These are phyloP conservation scores for Escovopsis sp. DNA, from an alignment of 2,329 filamentous ascomycete species.

Conservation along the genomic window DNA sequence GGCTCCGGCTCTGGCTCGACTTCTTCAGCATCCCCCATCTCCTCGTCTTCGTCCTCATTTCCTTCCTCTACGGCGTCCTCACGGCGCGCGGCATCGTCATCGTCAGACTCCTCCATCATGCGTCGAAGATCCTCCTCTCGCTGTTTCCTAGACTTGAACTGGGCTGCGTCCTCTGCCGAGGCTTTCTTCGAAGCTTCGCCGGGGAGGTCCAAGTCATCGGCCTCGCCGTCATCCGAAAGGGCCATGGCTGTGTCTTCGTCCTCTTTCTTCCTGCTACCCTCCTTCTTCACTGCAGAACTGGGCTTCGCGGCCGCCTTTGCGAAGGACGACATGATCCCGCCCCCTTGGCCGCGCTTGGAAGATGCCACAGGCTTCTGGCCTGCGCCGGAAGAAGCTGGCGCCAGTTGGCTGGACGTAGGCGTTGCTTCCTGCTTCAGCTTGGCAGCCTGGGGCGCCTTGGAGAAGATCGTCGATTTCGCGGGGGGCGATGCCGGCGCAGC, in stretches of 20 bases:
- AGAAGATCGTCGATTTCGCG: conserved; percentile 3
- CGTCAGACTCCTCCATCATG: conserved; percentile 36
- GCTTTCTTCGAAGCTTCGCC: conserved; percentile 10
- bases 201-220: conserved; percentile 21
- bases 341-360: conserved; percentile 42
- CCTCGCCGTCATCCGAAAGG: conserved; percentile 25
- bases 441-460: conserved; percentile 5
- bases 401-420: conserved; percentile 10
- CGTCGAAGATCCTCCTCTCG: conserved; percentile 23
- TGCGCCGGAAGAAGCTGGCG: conserved; percentile 12
- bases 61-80: conserved; percentile 23
- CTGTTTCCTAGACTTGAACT: conserved; percentile 17
- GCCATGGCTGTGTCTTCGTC: conserved; percentile 12
- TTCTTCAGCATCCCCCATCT: conserved; percentile 25
- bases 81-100: conserved; percentile 40
- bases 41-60: conserved; percentile 22
- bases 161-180: conserved; percentile 10
- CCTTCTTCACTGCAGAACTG: conserved; percentile 25
- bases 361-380: conserved; percentile 21
- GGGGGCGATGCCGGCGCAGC: conserved; percentile 6
- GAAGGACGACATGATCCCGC: conserved; percentile 63
- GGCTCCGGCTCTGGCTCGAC: conserved; percentile 23
- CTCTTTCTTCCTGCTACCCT: conserved; percentile 7
- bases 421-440: conserved; percentile 18
- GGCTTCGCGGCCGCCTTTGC: conserved; percentile 40